Evolutionary conservation across 2,329 filamentous ascomycete species (phyloP), one percentile per base, ranked within the genome.

Genomic region (Fusarium nodosum): DNA sequence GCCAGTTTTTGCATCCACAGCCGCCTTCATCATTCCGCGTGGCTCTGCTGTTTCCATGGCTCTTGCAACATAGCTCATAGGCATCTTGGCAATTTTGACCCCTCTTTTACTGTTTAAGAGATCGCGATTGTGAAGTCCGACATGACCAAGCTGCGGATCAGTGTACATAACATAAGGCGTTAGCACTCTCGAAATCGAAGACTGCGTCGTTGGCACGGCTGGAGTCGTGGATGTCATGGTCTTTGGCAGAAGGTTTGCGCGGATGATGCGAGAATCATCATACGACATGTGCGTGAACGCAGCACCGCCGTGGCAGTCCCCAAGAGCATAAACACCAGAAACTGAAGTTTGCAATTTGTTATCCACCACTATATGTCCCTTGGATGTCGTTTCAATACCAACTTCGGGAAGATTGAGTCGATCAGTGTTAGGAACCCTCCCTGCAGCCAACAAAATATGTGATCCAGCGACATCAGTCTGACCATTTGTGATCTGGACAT

Each of bases 261-360:
- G 78, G 46, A 87, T 69, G 73, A 88, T 82, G 57, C 85, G 83
- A 72, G 82, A 86, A 75, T 87, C 85, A 74, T 87, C 85, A 76
- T 86, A 87, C 5, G 83, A 85, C 66, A 87, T 81, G 75, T 87
- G 85, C 3, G 85, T 87, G 73, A 87, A 87, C 16, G 83, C 83
- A 9, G 84, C 83, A 1, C 81, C 81, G 45, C 84, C 84, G 56
- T 86, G 84, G 50, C 83, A 81, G 66, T 87, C 85, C 34, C 86
- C 85, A 3, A 87, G 69, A 2, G 82, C 84, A 68, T 82, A 87
- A 22, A 87, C 76, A 42, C 76, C 78, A 1, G 77, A 64, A 1
- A 77, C 78, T 22, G 76, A 78, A 1, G 84, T 87, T 47, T 80
- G 76, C 6, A 87, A 82, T 58, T 77, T 78, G 10, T 82, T 75